These are phyloP conservation scores for Microascus cirrosus DNA, from an alignment of 2,329 filamentous ascomycete genomes.

Conservation along the genomic window DNA sequence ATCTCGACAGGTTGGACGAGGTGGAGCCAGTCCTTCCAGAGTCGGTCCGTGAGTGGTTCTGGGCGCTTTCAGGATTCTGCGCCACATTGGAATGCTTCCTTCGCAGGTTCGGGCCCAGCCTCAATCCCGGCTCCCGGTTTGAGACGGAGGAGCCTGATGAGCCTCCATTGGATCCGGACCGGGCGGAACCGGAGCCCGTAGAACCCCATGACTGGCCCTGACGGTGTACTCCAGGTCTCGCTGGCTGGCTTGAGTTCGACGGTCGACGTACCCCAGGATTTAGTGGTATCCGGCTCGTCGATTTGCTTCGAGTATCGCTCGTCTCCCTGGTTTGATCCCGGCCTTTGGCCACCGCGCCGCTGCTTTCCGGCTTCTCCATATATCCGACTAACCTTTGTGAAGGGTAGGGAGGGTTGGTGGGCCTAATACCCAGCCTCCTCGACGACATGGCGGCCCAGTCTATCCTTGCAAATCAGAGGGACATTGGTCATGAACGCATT, in stretches of 20 bases:
- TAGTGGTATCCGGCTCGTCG: constrained; percentile 24
- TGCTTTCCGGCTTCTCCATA: neutral
- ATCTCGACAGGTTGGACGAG: constrained; percentile 26
- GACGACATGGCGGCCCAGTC: constrained; percentile 2
- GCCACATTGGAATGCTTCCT: constrained; percentile 38
- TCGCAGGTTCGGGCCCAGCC: constrained; percentile 17
- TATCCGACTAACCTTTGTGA: constrained; percentile 1
- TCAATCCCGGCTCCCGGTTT: neutral
- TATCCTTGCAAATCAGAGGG: neutral
- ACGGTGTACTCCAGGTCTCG: constrained; percentile 17
- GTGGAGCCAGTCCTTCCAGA: constrained; percentile 28
- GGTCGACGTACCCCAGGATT: constrained; percentile 15
- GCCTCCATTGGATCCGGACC: constrained; percentile 16
- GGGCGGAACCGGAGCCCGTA: constrained; percentile 19
- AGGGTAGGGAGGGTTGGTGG: neutral
- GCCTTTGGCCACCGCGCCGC: neutral
- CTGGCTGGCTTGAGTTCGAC: constrained; percentile 16
- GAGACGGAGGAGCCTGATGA: constrained; percentile 18
- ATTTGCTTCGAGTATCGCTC: constrained; percentile 10
- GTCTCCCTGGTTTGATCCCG: neutral
- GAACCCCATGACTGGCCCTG: constrained; percentile 32
- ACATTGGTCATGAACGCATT: neutral
- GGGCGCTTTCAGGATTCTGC: constrained; percentile 20
- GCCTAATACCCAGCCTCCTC: neutral
- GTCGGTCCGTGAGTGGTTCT: constrained; percentile 20